These are phyloP conservation scores for Myrica gale DNA, from an alignment of 306 rosid genomes.

Conservation along the genomic window DNA sequence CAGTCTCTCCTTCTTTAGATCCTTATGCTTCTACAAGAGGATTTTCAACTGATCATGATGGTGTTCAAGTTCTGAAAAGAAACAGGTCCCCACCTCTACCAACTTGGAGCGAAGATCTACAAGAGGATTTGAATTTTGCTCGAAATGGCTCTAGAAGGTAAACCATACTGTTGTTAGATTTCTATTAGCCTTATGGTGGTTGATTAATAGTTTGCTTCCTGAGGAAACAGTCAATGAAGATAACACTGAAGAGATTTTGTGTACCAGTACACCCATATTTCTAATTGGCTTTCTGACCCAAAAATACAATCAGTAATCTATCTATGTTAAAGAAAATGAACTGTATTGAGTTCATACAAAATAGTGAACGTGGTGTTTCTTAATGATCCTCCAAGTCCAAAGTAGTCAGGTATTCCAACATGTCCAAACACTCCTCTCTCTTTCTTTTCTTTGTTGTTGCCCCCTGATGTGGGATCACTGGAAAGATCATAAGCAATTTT, in stretches of 20 bases:
- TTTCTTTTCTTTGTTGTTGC: too few relatives aligned
- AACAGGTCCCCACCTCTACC: slow-evolving; percentile 51
- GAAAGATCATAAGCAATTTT: background rate
- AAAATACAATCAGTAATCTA: background rate
- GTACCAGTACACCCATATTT: background rate
- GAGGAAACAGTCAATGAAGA: background rate
- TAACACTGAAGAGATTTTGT: background rate
- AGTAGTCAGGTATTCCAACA: background rate
- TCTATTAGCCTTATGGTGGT: slow-evolving; percentile 2
- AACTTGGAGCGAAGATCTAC: slow-evolving; percentile 21
- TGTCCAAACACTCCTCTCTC: background rate
- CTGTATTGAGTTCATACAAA: too few relatives aligned
- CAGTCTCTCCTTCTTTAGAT: slow-evolving; percentile 30
- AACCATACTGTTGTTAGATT: slow-evolving; percentile 7
- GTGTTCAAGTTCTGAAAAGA: slow-evolving; percentile 49
- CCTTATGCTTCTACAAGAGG: slow-evolving; percentile 39
- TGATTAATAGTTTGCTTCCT: background rate
- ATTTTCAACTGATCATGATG: slow-evolving; percentile 30
- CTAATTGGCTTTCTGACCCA: background rate
- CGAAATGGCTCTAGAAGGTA: slow-evolving; percentile 45
- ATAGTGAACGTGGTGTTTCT: too few relatives aligned
- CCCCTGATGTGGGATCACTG: too few relatives aligned
- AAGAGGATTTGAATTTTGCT: slow-evolving; percentile 27
- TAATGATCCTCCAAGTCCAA: background rate
- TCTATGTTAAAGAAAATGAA: background rate